These are phyloP conservation scores for Tillandsia leiboldiana DNA, from an alignment of 176 grass and related monocot genomes.

Conservation along the genomic window DNA sequence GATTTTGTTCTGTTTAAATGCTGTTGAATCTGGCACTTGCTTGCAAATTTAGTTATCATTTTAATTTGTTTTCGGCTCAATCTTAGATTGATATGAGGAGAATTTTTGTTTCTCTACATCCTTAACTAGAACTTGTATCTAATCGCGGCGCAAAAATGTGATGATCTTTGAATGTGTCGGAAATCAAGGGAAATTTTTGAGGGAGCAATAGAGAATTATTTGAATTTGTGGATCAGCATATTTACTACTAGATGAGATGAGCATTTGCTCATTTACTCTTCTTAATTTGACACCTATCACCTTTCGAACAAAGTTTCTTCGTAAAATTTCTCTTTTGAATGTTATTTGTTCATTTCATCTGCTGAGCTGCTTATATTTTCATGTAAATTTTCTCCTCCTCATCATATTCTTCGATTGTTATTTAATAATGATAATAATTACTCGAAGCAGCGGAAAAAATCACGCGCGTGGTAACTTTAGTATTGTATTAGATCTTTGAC, in stretches of 20 bases:
- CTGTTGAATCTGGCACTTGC: constrained; percentile 6
- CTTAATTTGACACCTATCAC: neutral
- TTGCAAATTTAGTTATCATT: neutral
- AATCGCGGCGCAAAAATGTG: constrained; percentile 4
- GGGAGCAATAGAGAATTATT: constrained; percentile 6
- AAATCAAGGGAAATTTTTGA: constrained; percentile 4
- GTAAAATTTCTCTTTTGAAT: neutral
- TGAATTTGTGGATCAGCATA: constrained; percentile 5
- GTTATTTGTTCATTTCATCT: neutral
- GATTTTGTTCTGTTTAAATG: neutral
- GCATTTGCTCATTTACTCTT: too few relatives aligned
- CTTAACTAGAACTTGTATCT: neutral
- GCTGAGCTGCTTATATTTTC: neutral
- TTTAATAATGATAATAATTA: too few relatives aligned
- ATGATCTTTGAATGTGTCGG: neutral
- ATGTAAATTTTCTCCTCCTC: constrained; percentile 5
- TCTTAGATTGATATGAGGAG: too few relatives aligned
- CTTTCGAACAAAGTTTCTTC: constrained; percentile 6
- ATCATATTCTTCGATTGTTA: constrained; percentile 5
- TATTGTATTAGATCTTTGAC: too few relatives aligned
- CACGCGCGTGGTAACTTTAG: too few relatives aligned
- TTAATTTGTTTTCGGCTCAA: too few relatives aligned
- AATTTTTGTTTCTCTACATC: too few relatives aligned
- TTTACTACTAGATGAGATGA: constrained; percentile 1
- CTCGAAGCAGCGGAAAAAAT: too few relatives aligned